Evolutionary conservation across 1,284 basidiomycete genomes (phyloP), one percentile per base, ranked within the genome.

Genomic region (Agroathelia rolfsii): DNA sequence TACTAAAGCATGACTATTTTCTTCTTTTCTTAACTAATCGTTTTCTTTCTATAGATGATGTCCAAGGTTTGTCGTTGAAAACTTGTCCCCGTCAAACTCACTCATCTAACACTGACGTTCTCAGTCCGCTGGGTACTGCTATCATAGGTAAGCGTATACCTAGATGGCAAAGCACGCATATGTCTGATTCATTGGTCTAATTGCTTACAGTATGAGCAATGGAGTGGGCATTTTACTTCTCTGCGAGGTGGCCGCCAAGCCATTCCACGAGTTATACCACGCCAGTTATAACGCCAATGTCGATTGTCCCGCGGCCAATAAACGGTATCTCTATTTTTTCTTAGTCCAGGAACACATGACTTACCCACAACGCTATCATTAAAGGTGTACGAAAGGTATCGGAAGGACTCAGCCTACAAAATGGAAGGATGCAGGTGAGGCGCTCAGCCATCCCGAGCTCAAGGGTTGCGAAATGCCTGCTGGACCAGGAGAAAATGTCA

Each of bases 401-500:
- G 72, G 72, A 3, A 54, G 53, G 19, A 64, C 58, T 3, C 68
- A 70, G 42, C 72, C 71, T 10, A 52, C 41, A 0, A 55, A 59
- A n/a, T 77, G 74, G 74, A 68, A 75, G 48, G 73, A 76, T 41
- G 73, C 73, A 0, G 73, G 72, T 18, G 49, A 51, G 18, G 64
- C 66, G 1, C 51, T 74, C n/a, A 60, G 56, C 22, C 58, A 72
- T 42, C 55, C 59, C 5, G 69, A 62, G 16, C 57, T 77, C 25
- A 49, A 56, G 28, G 73, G 73, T 1, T 69, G 66, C 35, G 52
- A 64, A 28, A 76, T 77, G 73, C 74, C 74, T 12, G 66, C 69
- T 38, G 72, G 70, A 3, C 56, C 55, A 6, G 57, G 60, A 3
- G 40, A 59, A 35, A 50, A 60, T 30, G 49, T 64, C n/a, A 41